phyloP scores from a whole-genome alignment of 257 asterid genomes.

The Jaltomata sinuosa region DNA sequence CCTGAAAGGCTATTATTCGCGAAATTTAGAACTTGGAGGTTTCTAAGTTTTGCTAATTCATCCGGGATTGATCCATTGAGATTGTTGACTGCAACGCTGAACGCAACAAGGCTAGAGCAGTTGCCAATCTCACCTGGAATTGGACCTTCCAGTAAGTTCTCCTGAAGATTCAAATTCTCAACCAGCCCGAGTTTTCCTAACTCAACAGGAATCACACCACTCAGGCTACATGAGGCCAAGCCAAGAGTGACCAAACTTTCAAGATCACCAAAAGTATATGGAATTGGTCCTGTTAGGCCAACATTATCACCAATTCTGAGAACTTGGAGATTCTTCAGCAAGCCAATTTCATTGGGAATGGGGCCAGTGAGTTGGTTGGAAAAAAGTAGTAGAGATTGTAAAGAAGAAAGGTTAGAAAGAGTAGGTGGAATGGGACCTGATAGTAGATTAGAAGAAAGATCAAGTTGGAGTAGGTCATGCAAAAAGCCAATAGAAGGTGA shows the following conservation, averaged over 20 bases:
- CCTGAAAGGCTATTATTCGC: constrained; percentile 70
- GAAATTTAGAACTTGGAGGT: constrained; percentile 48
- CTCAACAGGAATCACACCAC: constrained; percentile 53
- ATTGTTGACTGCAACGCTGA: constrained; percentile 54
- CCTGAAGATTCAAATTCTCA: constrained; percentile 46
- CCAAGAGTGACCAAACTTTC: constrained; percentile 42
- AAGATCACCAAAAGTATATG: constrained; percentile 42
- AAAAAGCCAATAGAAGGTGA: constrained; percentile 57
- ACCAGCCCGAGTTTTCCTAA: constrained; percentile 38
- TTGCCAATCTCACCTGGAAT: constrained; percentile 53
- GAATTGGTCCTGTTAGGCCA: constrained; percentile 51
- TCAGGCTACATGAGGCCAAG: constrained; percentile 58
- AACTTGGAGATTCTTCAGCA: constrained; percentile 32
- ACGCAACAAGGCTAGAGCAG: constrained; percentile 45
- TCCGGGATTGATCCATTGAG: constrained; percentile 64
- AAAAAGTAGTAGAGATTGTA: constrained; percentile 60
- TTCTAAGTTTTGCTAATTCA: constrained; percentile 29
- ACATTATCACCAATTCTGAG: constrained; percentile 70
- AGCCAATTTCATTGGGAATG: constrained; percentile 53
- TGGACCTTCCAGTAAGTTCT: constrained; percentile 53
- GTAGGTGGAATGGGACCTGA: constrained; percentile 90
- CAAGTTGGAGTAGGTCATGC: constrained; percentile 71
- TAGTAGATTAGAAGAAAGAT: constrained; percentile 54
- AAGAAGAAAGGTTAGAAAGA: constrained; percentile 56
- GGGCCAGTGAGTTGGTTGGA: constrained; percentile 77